phyloP scores from a whole-genome alignment of 371 early-diverging fungal genomes.

The Actinomortierella ambigua region DNA sequence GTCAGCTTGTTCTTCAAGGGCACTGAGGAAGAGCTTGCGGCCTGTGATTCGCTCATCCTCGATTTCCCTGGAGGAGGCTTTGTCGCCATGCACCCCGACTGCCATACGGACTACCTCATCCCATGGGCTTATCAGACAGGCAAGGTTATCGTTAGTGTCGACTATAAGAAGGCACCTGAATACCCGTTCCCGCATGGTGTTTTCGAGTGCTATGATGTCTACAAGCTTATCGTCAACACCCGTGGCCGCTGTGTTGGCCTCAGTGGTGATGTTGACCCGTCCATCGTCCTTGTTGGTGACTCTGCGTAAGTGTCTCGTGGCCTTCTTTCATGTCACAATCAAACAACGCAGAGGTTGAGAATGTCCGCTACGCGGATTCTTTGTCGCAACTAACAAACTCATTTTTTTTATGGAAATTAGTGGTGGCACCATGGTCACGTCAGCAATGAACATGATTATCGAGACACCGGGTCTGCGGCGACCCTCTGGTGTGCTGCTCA shows the following conservation, averaged over 20 bases:
- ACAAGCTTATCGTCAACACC: conserved; percentile 66
- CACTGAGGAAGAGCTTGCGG: conserved; percentile 32
- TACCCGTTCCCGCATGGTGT: conserved; percentile 92
- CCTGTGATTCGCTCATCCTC: conserved; percentile 62
- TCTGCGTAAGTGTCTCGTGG: conserved; percentile 68
- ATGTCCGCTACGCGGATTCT: no score
- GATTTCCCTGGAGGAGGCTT: conserved; percentile 88
- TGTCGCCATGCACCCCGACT: conserved; percentile 77
- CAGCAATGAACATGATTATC: conserved; percentile 50
- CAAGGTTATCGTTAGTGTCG: conserved; percentile 77
- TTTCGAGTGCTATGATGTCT: conserved; percentile 93
- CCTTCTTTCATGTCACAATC: no score
- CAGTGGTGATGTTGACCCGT: conserved; percentile 56
- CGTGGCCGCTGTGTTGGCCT: conserved; percentile 76
- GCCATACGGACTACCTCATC: conserved; percentile 75
- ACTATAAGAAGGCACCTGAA: conserved; percentile 96
- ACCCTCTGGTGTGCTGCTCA: conserved; percentile 80
- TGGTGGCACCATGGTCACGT: conserved; percentile 33
- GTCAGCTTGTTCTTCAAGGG: conserved; percentile 48
- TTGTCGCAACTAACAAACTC: no score
- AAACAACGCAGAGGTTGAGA: no score
- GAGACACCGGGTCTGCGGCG: conserved; percentile 58
- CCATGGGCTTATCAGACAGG: conserved; percentile 71
- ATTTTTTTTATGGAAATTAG: no score
- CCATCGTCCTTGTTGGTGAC: conserved; percentile 85